phyloP scores from a whole-genome alignment of 192 early-diverging fungal genomes.

The Phlyctochytrium planicorne region DNA sequence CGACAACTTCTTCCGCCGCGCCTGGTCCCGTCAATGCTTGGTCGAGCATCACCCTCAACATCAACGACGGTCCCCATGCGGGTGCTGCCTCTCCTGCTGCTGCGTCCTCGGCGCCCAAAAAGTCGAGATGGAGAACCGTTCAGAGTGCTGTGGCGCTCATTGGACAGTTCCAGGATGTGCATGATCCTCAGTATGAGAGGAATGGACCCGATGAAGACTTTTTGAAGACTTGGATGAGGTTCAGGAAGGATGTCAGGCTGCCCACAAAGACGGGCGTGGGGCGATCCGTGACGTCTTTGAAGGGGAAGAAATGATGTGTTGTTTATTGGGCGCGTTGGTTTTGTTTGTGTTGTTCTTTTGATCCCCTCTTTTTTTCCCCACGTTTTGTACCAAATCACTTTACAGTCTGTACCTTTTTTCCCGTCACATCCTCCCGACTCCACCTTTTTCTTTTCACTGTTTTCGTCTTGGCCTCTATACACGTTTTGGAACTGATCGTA shows the following conservation, averaged over 20 bases:
- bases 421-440: too few species aligned
- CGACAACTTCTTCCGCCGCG: not conserved
- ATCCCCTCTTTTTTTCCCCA: too few species aligned
- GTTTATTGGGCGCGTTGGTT: too few species aligned
- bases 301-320: too few species aligned
- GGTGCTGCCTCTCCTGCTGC: constrained; percentile 12
- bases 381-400: too few species aligned
- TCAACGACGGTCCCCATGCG: constrained; percentile 11
- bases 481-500: too few species aligned
- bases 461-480: too few species aligned
- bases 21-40: constrained; percentile 1
- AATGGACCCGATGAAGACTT: constrained; percentile 36
- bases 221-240: constrained; percentile 44
- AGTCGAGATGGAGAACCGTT: constrained; percentile 39
- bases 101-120: constrained; percentile 1
- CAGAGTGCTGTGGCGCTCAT: constrained; percentile 41
- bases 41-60: constrained; percentile 17
- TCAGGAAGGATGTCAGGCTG: constrained; percentile 33
- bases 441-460: too few species aligned
- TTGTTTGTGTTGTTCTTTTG: too few species aligned
- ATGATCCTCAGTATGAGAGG: constrained; percentile 25
- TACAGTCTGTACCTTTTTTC: too few species aligned
- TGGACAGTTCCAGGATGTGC: constrained; percentile 37
- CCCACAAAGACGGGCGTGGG: constrained; percentile 1
- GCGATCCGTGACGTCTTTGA: too few species aligned